These are phyloP conservation scores for Nidula microcarpa DNA, from an alignment of 768 basidiomycete genomes.

Conservation along the genomic window DNA sequence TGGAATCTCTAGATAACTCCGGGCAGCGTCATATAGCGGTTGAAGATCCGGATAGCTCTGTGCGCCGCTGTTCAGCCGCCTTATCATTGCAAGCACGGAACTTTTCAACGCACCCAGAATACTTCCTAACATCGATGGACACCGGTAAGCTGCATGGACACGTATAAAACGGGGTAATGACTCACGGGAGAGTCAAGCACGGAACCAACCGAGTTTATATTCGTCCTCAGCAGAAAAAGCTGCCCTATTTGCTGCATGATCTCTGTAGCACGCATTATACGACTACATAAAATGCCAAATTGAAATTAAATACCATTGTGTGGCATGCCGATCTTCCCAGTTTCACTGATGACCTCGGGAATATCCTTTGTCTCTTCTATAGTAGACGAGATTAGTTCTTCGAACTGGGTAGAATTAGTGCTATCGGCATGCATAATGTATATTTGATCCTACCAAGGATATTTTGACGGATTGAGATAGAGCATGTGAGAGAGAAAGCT, in stretches of 20 bases:
- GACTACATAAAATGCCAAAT: conserved; percentile 5
- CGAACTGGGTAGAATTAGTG: conserved; percentile 52
- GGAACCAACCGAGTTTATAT: conserved; percentile 93
- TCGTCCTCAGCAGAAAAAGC: conserved; percentile 88
- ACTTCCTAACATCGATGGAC: conserved; percentile 59
- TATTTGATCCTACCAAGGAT: conserved; percentile 56
- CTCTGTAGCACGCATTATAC: conserved; percentile 38
- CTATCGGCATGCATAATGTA: background rate
- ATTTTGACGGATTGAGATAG: conserved; percentile 97
- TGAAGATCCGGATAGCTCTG: conserved; percentile 94
- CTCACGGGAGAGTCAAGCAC: conserved; percentile 93
- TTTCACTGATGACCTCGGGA: conserved; percentile 89
- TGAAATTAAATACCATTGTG: conserved; percentile 57
- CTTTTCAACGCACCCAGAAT: conserved; percentile 70
- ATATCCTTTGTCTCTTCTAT: conserved; percentile 98
- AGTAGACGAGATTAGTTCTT: conserved; percentile 86
- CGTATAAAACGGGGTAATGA: conserved; percentile 6
- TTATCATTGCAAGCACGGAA: no score
- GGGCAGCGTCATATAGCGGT: conserved; percentile 89
- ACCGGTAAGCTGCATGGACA: background rate
- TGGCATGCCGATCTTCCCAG: conserved; percentile 89
- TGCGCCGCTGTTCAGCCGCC: background rate
- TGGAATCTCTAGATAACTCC: conserved; percentile 92
- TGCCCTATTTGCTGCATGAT: conserved; percentile 98
- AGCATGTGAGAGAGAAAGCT: conserved; percentile 91